These are phyloP conservation scores for Diaporthe sp. DNA, from an alignment of 2,329 filamentous ascomycete genomes.

Conservation along the genomic window DNA sequence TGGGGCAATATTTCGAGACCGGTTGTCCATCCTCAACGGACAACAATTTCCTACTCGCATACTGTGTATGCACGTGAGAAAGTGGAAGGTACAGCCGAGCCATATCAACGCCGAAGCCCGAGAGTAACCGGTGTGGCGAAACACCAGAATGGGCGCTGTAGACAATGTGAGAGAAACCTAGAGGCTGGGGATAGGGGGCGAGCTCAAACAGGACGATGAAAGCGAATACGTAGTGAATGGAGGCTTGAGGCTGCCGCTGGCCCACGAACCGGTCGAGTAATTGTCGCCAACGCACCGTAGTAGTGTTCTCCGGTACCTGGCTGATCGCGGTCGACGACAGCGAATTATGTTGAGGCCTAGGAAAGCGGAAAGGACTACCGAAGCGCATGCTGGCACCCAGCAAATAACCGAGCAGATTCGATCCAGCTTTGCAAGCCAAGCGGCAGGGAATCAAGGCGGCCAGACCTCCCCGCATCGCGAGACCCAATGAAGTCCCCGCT, in stretches of 20 bases:
- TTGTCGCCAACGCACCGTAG: background rate
- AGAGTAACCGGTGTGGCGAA: background rate
- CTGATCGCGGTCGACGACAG: background rate
- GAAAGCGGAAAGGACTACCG: slow-evolving; percentile 3
- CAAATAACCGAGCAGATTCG: slow-evolving; percentile 1
- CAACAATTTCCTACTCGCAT: background rate
- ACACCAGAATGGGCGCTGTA: background rate
- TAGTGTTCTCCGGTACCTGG: background rate
- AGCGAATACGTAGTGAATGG: background rate
- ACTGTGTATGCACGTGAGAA: background rate
- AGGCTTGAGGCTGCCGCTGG: background rate
- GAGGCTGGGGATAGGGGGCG: background rate
- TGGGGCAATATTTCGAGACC: background rate
- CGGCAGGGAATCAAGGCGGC: background rate
- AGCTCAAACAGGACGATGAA: background rate
- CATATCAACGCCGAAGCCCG: background rate
- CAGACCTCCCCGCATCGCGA: background rate
- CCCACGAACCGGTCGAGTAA: background rate
- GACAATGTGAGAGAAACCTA: background rate
- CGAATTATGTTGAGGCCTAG: background rate
- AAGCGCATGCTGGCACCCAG: background rate
- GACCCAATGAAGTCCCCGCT: background rate
- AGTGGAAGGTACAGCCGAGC: background rate
- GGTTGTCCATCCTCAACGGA: background rate
- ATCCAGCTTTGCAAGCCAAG: slow-evolving; percentile 17